Evolutionary conservation across 2,329 filamentous ascomycete species (phyloP).

Genomic region (Ambrosiella cleistominuta): DNA sequence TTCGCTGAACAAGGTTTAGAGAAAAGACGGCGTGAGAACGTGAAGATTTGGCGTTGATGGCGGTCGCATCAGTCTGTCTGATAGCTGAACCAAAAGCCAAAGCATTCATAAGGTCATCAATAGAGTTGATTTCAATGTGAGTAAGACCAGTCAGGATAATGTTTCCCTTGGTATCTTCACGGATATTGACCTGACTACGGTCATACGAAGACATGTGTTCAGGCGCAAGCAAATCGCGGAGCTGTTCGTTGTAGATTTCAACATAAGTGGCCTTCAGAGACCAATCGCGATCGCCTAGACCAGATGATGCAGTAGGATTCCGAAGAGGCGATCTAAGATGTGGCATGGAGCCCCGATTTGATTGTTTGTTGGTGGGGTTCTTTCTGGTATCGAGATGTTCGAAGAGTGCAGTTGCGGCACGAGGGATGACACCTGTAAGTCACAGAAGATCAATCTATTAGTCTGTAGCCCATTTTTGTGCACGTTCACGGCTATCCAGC

Average conservation of each 20-base stretch:
- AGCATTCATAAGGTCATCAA: conserved; percentile 76
- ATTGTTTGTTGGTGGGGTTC: conserved; percentile 25
- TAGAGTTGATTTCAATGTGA: conserved; percentile 74
- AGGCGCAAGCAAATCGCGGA: conserved; percentile 73
- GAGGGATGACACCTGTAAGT: conserved; percentile 69
- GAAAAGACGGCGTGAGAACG: conserved; percentile 96
- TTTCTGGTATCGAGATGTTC: conserved; percentile 56
- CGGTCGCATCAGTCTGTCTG: conserved; percentile 89
- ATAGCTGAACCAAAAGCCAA: conserved; percentile 87
- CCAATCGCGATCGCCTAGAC: conserved; percentile 60
- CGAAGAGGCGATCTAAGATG: conserved; percentile 65
- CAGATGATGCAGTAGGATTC: conserved; percentile 38
- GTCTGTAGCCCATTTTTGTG: too few species aligned
- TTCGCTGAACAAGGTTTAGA: conserved; percentile 78
- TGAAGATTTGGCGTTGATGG: conserved; percentile 93
- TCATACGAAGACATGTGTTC: conserved; percentile 54
- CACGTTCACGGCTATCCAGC: too few species aligned
- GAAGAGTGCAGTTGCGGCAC: conserved; percentile 72
- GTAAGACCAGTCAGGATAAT: conserved; percentile 84
- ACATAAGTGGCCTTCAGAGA: conserved; percentile 87
- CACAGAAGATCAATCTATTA: not conserved
- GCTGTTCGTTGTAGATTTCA: conserved; percentile 93
- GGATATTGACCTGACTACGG: conserved; percentile 67
- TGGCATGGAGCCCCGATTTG: conserved; percentile 50
- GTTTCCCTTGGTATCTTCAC: conserved; percentile 85